Evolutionary conservation across 352 stramenopile species (phyloP).

Genomic region (Pseudoperonospora humuli): DNA sequence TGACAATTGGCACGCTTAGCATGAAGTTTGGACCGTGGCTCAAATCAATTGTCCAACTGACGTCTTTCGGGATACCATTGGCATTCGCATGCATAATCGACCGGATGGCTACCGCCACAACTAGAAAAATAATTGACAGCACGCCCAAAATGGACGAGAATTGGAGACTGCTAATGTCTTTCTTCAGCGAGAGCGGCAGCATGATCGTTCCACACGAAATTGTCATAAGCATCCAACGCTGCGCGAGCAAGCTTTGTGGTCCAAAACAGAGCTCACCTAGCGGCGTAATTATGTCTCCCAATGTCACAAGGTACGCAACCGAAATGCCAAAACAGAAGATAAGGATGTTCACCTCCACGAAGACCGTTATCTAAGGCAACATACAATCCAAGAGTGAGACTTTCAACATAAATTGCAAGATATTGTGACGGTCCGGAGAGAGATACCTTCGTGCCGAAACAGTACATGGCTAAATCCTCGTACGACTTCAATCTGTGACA

Average conservation of each 20-base stretch:
- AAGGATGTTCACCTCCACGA: slow-evolving; percentile 81
- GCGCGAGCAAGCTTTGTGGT: slow-evolving; percentile 39
- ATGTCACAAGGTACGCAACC: slow-evolving; percentile 75
- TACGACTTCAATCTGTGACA: slow-evolving; percentile 73
- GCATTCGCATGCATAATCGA: slow-evolving; percentile 62
- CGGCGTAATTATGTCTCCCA: slow-evolving; percentile 75
- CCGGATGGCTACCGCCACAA: slow-evolving; percentile 67
- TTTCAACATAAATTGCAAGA: neutral
- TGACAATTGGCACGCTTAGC: slow-evolving; percentile 82
- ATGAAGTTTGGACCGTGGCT: slow-evolving; percentile 67
- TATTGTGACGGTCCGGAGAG: neutral
- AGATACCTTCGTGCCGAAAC: slow-evolving; percentile 65
- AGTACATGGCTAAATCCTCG: slow-evolving; percentile 76
- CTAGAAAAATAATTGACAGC: slow-evolving; percentile 79
- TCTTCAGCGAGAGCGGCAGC: slow-evolving; percentile 74
- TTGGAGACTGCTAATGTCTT: slow-evolving; percentile 80
- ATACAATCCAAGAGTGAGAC: neutral
- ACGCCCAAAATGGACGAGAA: slow-evolving; percentile 81
- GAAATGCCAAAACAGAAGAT: slow-evolving; percentile 84
- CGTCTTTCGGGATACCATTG: slow-evolving; percentile 49
- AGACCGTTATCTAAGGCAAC: slow-evolving; percentile 50
- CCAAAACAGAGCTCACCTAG: slow-evolving; percentile 71
- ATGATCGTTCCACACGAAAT: slow-evolving; percentile 72
- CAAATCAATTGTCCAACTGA: slow-evolving; percentile 72
- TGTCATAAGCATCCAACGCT: slow-evolving; percentile 76